phyloP scores from a whole-genome alignment of 1,284 basidiomycete species.

The Cutaneotrichosporon cutaneum region DNA sequence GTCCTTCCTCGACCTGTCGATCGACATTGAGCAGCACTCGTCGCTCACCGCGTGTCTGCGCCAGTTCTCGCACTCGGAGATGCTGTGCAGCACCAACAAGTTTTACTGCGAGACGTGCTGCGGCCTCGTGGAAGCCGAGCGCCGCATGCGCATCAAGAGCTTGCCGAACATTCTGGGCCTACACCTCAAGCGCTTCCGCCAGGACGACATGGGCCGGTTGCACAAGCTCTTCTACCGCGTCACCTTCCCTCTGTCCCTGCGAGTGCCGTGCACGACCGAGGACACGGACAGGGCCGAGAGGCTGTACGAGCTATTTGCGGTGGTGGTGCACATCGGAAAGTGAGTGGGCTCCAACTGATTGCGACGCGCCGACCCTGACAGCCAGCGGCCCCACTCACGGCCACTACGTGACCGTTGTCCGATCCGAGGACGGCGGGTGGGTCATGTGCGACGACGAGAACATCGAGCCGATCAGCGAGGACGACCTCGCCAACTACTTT shows the following conservation, averaged over 20 bases:
- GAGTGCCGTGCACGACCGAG: constrained; percentile 95
- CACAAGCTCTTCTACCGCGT: constrained; percentile 96
- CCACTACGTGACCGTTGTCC: constrained; percentile 94
- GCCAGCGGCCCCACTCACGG: constrained; percentile 91
- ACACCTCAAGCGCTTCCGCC: constrained; percentile 97
- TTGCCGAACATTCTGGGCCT: constrained; percentile 90
- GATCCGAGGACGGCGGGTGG: constrained; percentile 74
- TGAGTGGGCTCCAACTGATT: constrained; percentile 56
- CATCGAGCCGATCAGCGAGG: constrained; percentile 81
- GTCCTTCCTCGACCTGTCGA: constrained; percentile 91
- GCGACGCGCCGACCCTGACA: background rate
- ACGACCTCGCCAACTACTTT: constrained; percentile 89
- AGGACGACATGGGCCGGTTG: constrained; percentile 81
- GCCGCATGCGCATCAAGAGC: constrained; percentile 97
- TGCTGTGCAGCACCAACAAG: constrained; percentile 96
- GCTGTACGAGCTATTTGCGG: constrained; percentile 89
- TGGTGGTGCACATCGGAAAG: constrained; percentile 97
- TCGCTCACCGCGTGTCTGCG: constrained; percentile 92
- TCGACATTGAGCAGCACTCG: constrained; percentile 97
- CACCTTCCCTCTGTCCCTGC: constrained; percentile 89
- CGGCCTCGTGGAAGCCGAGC: constrained; percentile 95
- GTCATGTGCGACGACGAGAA: constrained; percentile 93
- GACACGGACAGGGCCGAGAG: constrained; percentile 80
- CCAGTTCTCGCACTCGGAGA: constrained; percentile 95
- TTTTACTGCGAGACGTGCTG: constrained; percentile 98